Base-by-base conservation (phyloP, 192 early-diverging fungal species). In the Chytriomyces hyalinus region DNA sequence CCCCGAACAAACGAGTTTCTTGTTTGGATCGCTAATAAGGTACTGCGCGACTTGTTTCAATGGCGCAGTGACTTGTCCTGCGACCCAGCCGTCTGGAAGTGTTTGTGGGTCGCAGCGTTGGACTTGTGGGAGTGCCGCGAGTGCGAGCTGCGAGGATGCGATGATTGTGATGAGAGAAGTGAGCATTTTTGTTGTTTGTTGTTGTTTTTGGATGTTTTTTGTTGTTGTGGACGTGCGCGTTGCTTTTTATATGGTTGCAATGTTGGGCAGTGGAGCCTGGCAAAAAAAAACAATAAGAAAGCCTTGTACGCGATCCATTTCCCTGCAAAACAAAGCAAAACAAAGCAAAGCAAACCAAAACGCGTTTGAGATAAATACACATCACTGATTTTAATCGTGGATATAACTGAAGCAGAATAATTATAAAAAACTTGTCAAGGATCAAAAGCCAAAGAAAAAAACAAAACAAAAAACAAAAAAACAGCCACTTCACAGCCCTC, bases 61-160 rank as follows among this genome's bases (percentile, higher is more conserved):
- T 9, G 53, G 20, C 1, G 60, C 72, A 4, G 28, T 63, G 72
- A 64, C 61, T 45, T 63, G 17, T 0, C 72, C 72, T 0, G 72
- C 15, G 7, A 44, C 61, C 72, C 72, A 74, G 17, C 61, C 61
- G 44, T 26, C 26, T 26, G 72, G 72, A n/a, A 74, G 45, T 0
- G 46, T 46, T 36, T 63, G 61, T 45, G 63, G 63, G 10, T 74
- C 15, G 61, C 72, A 74, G 46, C 26, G 59, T n/a, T 74, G 26
- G 10, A 64, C 17, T 43, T 62, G 57, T 6, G 72, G 72, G 10
- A n/a, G 20, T 10, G 3, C 43, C 4, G 57, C 61, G 24, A 45
- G 72, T 9, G 44, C 72, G 22, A 44, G 22, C 26, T 36, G 20
- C 4, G 61, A 5, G 61, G 61, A 20, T n/a, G 45, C 61, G 11